A percentile compares a stretch with the other conserved stretches of the same genome.
phyloP scores from a whole-genome alignment of 208 protist species.

The Trypanosoma lewisi region DNA sequence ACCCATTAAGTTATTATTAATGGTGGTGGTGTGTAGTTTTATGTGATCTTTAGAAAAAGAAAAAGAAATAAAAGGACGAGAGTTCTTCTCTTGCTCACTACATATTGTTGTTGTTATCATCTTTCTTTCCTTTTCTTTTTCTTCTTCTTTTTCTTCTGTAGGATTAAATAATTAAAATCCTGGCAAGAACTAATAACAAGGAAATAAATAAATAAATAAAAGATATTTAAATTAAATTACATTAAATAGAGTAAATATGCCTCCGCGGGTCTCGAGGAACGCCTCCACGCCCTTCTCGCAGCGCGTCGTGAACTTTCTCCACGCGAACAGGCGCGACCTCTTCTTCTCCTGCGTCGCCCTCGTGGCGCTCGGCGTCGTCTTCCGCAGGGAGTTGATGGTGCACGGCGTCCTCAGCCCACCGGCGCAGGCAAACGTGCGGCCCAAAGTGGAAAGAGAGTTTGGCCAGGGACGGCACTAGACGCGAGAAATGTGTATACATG shows the following conservation, averaged over 20 bases:
- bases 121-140: constrained; percentile 17
- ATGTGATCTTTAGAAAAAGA: no score
- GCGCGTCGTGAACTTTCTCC: constrained; percentile 28
- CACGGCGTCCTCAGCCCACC: constrained; percentile 42
- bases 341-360: constrained; percentile 63
- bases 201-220: neutral
- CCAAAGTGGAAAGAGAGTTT: constrained; percentile 48
- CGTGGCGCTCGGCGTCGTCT: constrained; percentile 43
- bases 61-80: no score
- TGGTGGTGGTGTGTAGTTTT: neutral
- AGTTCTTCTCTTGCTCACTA: no score
- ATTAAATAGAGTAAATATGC: neutral
- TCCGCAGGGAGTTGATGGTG: constrained; percentile 48
- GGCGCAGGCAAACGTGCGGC: constrained; percentile 24
- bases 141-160: neutral
- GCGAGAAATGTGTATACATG: no score
- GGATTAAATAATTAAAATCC: no score
- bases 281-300: constrained; percentile 21
- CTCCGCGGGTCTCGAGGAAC: constrained; percentile 1
- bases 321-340: constrained; percentile 45
- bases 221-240: neutral
- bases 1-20: neutral
- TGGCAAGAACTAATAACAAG: neutral
- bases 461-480: constrained; percentile 26
- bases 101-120: no score